Evolutionary conservation across 768 basidiomycete genomes (phyloP), one percentile per base, ranked within the genome.

Genomic region (Kwoniella sp.): DNA sequence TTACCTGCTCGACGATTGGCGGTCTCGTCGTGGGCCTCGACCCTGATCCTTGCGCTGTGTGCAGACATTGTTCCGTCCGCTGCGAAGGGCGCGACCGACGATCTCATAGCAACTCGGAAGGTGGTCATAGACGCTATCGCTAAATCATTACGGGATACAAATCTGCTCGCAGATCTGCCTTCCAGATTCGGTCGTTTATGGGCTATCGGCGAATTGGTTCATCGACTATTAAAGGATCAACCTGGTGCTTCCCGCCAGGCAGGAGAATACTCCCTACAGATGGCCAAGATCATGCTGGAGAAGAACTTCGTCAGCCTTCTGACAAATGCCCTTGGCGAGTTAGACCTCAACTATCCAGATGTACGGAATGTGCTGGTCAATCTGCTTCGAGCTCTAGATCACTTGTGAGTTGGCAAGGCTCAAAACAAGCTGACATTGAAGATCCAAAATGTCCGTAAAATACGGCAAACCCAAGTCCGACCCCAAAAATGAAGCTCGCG

Each of bases 241-340:
- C 64, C 73, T 62, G 57, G 57, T 5, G 60, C 50, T n/a, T 60
- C 57, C 49, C 80, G 82, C 47, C 78, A 83, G 38, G 83, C 80
- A 59, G 80, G 78, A 43, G 93, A 90, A 43, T 80, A 80, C n/a
- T 85, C 86, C 3, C 85, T 91, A 7, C 92, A 95, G 56, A 81
- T 98, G 46, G 90, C 93, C 19, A 96, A 96, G 77, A 81, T 92
- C 57, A 99, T 99, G 95, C 76, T 99, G 44, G 95, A 99, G 79
- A 96, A 96, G 78, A 88, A 88, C 68, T 92, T 89, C 59, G 95
- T 96, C 14, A 81, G 86, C 3, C 84, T 85, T 1, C 77, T 99
- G 29, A 96, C 95, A 0, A 85, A 79, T 36, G 86, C 90, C 10
- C 79, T 96, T 15, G 84, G 87, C 4, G 95, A 99, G 46, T 83